Base-by-base conservation (phyloP, 2,329 filamentous ascomycete species). In the Cladophialophora psammophila region DNA sequence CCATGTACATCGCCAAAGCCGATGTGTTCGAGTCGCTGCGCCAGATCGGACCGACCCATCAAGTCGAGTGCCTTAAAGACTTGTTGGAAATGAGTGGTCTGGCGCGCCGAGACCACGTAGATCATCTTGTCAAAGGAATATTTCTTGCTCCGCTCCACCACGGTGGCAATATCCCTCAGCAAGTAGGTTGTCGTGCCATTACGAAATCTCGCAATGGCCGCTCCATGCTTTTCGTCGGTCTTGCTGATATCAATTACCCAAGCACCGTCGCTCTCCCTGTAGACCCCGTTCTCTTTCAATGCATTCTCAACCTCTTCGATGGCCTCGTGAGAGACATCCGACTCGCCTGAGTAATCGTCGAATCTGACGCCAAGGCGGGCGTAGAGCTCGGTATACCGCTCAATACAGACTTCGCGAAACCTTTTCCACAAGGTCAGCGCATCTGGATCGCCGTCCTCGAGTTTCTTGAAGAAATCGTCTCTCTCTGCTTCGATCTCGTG, bases 121-220 rank as follows among this genome's bases (percentile, higher is more conserved):
- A 93, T 90, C 90, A 93, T 91, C 76, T 91, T 87, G 79, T 93
- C 90, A 72, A 91, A 92, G 10, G 87, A 77, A 79, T 80, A 80
- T 74, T 85, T 84, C 31, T 88, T 82, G 56, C 86, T 80, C 63
- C 91, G 87, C 74, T 88, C 86, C 61, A 93, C 79, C 34, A 92
- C 85, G 74, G 93, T 90, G 72, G 88, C 90, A 70, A 94, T 90
- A 77, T 94, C 91, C 71, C 91, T 87, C 58, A 91, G 92, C 56
- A 94, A 84, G 76, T 94, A 94, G 38, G 92, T 85, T 48, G 90
- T 90, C 10, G 90, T 92, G 64, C 91, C 91, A 70, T 91, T 89
- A 72, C 86, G 87, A 80, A 92, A 91, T 71, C 89, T 86, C 66
- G 93, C 85, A 62, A 93, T 86, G 32, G 90, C 86, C 74, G 87